Evolutionary conservation across 176 grass and related monocot species (phyloP), one percentile per base, ranked within the genome.

Genomic region (Oryza glumipatula): DNA sequence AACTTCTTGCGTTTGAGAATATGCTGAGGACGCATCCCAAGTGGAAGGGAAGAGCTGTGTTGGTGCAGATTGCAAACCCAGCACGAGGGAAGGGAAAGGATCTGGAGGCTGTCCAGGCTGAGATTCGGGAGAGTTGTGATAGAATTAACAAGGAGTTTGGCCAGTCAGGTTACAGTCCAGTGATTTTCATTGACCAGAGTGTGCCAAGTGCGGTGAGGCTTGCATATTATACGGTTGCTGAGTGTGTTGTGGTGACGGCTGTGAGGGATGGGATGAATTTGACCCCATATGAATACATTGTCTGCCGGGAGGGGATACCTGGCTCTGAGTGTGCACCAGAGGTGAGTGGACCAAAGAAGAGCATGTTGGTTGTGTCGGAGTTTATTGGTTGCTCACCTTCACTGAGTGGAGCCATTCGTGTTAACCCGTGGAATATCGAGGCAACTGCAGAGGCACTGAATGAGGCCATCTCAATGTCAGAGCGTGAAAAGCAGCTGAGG

Each of bases 261-360:
- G 94, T 97, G 64, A 86, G 94, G 70, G 94, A 97, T 79, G 94
- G 94, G 65, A 97, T 97, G 94, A 97, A 97, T 78, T 82, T 97
- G 39, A 97, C 90, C 2, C 94, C 94, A 26, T 97, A 97, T 58
- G 94, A 97, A 54, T 97, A 97, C 73, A 92, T 97, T 81, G 92
- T 94, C 73, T 92, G 89, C 61, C 64, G 94, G 68, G 76, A 94
- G 58, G 92, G 92, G 51, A 88, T 93, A 35, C 78, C 76, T 80
- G 84, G 80, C 22, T 82, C 88, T 2, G 82, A 85, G 13, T 90
- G 73, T 22, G 70, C 17, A 8, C 83, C 88, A 14, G 86, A 79
- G 61, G 43, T 87, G 22, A 85, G 76, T 4, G 80, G 83, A 39
- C 82, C 89, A 7, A 91, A 86, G 32, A 91, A 89, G 78, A 97